Evolutionary conservation across 768 basidiomycete genomes (phyloP).

Genomic region (Pluteus cervinus): DNA sequence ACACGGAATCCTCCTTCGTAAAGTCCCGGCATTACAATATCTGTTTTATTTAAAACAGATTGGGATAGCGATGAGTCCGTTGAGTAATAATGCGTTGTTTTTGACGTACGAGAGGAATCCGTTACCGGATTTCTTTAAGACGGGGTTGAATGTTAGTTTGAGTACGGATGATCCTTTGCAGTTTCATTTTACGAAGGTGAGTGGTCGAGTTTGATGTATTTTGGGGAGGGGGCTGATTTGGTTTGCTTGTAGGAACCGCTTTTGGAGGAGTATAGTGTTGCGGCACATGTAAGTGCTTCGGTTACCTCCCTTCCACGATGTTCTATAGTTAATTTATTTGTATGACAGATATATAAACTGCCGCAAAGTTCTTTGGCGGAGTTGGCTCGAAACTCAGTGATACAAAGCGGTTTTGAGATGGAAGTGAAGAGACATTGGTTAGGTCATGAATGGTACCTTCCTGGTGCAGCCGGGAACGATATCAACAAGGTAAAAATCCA

Average conservation of each 20-base stretch:
- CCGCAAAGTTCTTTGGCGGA: constrained; percentile 94
- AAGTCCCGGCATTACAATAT: constrained; percentile 96
- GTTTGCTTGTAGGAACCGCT: constrained; percentile 71
- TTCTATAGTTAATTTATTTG: neutral
- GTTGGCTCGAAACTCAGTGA: constrained; percentile 95
- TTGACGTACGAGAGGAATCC: constrained; percentile 96
- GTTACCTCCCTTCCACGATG: constrained; percentile 1
- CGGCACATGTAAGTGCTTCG: constrained; percentile 70
- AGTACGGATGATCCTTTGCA: constrained; percentile 95
- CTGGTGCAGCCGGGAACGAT: constrained; percentile 91
- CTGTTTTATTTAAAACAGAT: constrained; percentile 98
- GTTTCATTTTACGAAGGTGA: constrained; percentile 96
- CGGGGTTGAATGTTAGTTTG: constrained; percentile 91
- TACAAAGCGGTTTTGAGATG: constrained; percentile 98
- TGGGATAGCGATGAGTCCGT: constrained; percentile 95
- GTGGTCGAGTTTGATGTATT: constrained; percentile 9
- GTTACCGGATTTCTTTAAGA: constrained; percentile 94
- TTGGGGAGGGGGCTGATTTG: constrained; percentile 1
- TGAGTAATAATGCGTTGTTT: constrained; percentile 97
- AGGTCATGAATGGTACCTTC: constrained; percentile 88
- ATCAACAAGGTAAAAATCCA: constrained; percentile 81
- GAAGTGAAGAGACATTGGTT: constrained; percentile 95
- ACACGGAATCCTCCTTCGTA: constrained; percentile 96
- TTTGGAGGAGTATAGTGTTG: constrained; percentile 96
- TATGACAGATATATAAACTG: constrained; percentile 83